phyloP scores from a whole-genome alignment of 805 yeast genomes.

The Cephaloascus albidus region DNA sequence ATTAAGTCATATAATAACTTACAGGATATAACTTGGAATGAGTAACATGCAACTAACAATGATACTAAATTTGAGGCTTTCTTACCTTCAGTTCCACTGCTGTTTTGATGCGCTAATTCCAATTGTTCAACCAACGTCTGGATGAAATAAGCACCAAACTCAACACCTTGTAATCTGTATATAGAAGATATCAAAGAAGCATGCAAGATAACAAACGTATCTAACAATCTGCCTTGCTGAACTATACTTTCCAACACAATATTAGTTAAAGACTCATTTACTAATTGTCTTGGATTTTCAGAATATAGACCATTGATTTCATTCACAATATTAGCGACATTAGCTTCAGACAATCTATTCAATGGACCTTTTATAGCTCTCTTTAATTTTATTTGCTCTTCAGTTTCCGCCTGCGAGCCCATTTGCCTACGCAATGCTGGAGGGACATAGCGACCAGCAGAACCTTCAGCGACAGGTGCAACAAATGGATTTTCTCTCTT shows the following conservation, averaged over 20 bases:
- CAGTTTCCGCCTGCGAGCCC: conserved; percentile 22
- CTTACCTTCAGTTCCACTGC: conserved; percentile 16
- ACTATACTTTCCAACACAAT: conserved; percentile 57
- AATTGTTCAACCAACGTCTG: conserved; percentile 73
- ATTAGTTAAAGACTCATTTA: conserved; percentile 58
- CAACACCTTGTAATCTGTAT: conserved; percentile 73
- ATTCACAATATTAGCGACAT: conserved; percentile 57
- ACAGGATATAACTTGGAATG: conserved; percentile 69
- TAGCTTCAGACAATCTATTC: conserved; percentile 85
- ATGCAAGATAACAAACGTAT: conserved; percentile 70
- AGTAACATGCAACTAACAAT: conserved; percentile 65
- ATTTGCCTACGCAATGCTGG: conserved; percentile 68
- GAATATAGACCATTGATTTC: conserved; percentile 58
- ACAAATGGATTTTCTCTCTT: conserved; percentile 66
- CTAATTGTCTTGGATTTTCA: conserved; percentile 69
- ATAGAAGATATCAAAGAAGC: conserved; percentile 70
- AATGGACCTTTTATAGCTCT: conserved; percentile 72
- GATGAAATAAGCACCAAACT: conserved; percentile 79
- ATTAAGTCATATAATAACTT: conserved; percentile 73
- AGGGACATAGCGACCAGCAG: conserved; percentile 57
- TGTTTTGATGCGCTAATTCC: conserved; percentile 27
- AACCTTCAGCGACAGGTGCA: conserved; percentile 37
- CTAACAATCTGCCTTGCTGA: conserved; percentile 57
- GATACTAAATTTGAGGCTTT: conserved; percentile 63
- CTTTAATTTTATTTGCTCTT: conserved; percentile 37